Conservation (phyloP, 441 rosid genomes). For the Eutrema salsugineum region DNA sequence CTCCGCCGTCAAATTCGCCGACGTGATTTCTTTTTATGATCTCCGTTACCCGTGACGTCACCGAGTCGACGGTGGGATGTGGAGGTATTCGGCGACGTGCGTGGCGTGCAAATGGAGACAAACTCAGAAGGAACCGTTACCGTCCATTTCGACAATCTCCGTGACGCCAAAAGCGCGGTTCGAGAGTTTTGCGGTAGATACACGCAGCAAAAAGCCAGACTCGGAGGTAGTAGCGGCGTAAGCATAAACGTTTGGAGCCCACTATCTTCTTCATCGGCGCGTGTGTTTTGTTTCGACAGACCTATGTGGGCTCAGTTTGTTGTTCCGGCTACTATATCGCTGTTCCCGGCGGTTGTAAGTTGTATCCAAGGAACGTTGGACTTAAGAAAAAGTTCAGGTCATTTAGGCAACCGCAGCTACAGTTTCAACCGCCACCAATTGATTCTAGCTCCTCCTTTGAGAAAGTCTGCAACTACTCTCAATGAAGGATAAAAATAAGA, state of each 20-base stretch:
- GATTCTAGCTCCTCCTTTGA: not conserved
- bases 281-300: conserved; percentile 56
- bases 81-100: conserved; percentile 81
- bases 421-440: not conserved
- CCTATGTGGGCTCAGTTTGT: conserved; percentile 76
- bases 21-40: conserved; percentile 59
- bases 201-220: conserved; percentile 58
- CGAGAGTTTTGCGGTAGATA: conserved; percentile 63
- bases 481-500: conserved; percentile 4
- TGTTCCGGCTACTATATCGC: conserved; percentile 57
- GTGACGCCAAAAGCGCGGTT: conserved; percentile 71
- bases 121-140: conserved; percentile 67
- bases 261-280: conserved; percentile 31
- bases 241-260: conserved; percentile 13
- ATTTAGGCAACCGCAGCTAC: conserved; percentile 13
- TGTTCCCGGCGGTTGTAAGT: too few relatives aligned
- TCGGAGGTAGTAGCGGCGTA: conserved; percentile 10
- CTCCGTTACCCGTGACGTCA: conserved; percentile 49
- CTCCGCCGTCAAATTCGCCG: conserved; percentile 44
- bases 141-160: conserved; percentile 85
- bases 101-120: conserved; percentile 89
- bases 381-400: conserved; percentile 45
- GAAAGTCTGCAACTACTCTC: not conserved
- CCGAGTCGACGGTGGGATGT: conserved; percentile 64
- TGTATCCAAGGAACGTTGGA: too few relatives aligned